Base-by-base conservation (phyloP, 331 rosid species). In the Erythrophleum ivorense region DNA sequence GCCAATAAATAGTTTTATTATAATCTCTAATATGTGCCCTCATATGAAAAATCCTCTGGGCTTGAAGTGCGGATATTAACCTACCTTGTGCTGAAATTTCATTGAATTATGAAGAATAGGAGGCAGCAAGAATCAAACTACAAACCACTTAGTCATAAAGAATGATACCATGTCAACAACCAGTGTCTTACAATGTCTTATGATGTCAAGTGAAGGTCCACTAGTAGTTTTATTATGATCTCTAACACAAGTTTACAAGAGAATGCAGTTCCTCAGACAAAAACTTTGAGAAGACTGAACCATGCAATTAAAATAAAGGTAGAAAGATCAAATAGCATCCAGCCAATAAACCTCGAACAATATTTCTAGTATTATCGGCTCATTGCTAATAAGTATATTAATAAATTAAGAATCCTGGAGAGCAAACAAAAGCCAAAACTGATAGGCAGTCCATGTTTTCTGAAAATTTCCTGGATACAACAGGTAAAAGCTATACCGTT, bases 381-480 rank as follows among this genome's bases (percentile, higher is more conserved):
- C 78, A 12, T 60, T 7, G 15, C 33, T n/a, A 7, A 71, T 15
- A 62, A 70, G 11, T 71, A 12, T 46, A 13, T 2, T 7, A 18
- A 7, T 36, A 49, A 59, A 59, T 36, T 54, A 64, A 60, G 63
- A 29, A 77, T 40, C 70, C 74, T 60, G 21, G n/a, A 3, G 41
- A 29, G 41, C n/a, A 46, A 77, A 69, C 11, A 7, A 53, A 46
- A 18, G 36, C 54, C 36, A 58, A 59, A 16, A 70, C 48, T 55
- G 21, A 50, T 64, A 60, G 59, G 71, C 21, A 1, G 49, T 63
- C 34, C 10, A 36, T 71, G 75, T 3, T 21, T 69, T 79, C 74
- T 31, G 19, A 79, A 46, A 53, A 53, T 49, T 78, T 41, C 78
- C 21, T 33, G 78, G 49, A 31, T 58, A 50, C 40, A 73, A 67